Conservation (phyloP, 352 stramenopile species). For the Pythium volutum region DNA sequence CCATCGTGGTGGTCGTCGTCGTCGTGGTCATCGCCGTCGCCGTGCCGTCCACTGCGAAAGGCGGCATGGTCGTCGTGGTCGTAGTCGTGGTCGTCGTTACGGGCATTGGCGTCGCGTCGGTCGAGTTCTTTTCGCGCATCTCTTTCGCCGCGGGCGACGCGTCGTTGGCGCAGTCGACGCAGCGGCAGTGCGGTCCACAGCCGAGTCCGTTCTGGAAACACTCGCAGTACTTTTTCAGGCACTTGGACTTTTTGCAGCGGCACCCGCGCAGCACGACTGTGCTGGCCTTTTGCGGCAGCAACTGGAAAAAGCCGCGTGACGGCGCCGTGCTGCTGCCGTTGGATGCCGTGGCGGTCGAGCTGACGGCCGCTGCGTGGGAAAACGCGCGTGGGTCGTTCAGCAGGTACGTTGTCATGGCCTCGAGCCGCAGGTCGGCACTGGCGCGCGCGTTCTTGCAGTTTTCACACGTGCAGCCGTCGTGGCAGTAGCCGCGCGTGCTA, state of each 20-base stretch:
- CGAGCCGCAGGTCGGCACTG: conserved; percentile 58
- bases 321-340: too few relatives aligned
- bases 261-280: conserved; percentile 85
- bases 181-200: conserved; percentile 94
- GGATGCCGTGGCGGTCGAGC: too few relatives aligned
- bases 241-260: conserved; percentile 96
- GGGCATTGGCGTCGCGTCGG: background rate
- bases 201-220: conserved; percentile 94
- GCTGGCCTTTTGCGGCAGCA: conserved; percentile 73
- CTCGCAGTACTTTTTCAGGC: conserved; percentile 98
- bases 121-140: conserved; percentile 28
- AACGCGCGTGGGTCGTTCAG: conserved; percentile 74
- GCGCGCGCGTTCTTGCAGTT: conserved; percentile 70
- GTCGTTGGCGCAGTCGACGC: conserved; percentile 93
- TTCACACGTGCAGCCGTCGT: conserved; percentile 58
- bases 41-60: too few relatives aligned
- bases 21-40: too few relatives aligned
- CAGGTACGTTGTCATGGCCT: conserved; percentile 75
- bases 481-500: conserved; percentile 77
- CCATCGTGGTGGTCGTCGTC: background rate
- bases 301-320: conserved; percentile 50
- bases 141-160: conserved; percentile 30
- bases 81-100: background rate
- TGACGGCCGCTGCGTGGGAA: conserved; percentile 54
- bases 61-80: too few relatives aligned